Conservation (phyloP, 768 basidiomycete species). For the Tricholomella constricta region DNA sequence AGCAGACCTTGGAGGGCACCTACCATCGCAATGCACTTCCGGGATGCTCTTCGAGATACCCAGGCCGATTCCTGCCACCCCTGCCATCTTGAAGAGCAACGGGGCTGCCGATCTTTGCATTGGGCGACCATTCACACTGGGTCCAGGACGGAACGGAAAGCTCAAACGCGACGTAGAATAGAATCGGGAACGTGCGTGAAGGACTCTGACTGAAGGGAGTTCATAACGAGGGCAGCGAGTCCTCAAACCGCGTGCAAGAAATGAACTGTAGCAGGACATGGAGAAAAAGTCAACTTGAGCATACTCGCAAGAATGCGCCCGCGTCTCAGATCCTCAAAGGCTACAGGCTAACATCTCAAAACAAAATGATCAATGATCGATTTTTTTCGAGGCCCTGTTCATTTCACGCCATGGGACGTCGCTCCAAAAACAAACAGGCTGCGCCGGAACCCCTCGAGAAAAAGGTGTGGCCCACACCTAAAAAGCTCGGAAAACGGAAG, state of each 20-base stretch:
- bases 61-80: conserved; percentile 45
- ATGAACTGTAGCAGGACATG: conserved; percentile 6
- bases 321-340: conserved; percentile 10
- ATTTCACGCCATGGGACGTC: conserved; percentile 66
- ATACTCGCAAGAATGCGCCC: too few species aligned
- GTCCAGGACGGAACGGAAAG: background rate
- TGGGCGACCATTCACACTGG: background rate
- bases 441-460: conserved; percentile 61
- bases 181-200: conserved; percentile 12
- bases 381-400: conserved; percentile 18
- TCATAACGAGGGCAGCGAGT: background rate
- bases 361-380: conserved; percentile 23
- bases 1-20: conserved; percentile 15
- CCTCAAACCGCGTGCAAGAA: conserved; percentile 6
- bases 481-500: conserved; percentile 77
- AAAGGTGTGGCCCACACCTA: conserved; percentile 42
- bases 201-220: conserved; percentile 2
- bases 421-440: conserved; percentile 83
- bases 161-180: background rate
- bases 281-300: too few species aligned
- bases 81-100: conserved; percentile 30
- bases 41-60: conserved; percentile 40
- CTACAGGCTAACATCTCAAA: conserved; percentile 19
- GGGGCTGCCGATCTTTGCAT: conserved; percentile 14
- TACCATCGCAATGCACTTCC: conserved; percentile 57